Evolutionary conservation across 495 filamentous ascomycete species (phyloP).

Genomic region (Amphirosellinia nigrospora): DNA sequence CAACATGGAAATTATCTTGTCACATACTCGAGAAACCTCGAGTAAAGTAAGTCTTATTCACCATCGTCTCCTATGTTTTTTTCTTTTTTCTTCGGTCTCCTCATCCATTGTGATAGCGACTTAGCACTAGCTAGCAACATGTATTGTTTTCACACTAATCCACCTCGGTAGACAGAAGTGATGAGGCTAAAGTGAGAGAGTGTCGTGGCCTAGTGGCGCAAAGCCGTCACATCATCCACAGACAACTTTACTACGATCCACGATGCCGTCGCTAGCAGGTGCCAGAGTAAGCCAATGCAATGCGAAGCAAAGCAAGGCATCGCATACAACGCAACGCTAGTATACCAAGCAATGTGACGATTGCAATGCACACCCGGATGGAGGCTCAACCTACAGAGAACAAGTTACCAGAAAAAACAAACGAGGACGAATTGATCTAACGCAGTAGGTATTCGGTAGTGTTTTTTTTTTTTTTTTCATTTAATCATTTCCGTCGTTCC

Average conservation of each 20-base stretch:
- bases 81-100: background rate
- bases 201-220: background rate
- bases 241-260: background rate
- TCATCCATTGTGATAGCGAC: background rate
- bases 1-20: background rate
- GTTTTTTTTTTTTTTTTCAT: no score
- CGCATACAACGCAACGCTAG: background rate
- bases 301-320: background rate
- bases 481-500: slow-evolving; percentile 17
- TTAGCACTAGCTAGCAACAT: background rate
- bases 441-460: background rate
- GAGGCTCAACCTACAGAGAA: slow-evolving; percentile 3
- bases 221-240: background rate
- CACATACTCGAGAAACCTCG: background rate
- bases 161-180: background rate
- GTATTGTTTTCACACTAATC: background rate
- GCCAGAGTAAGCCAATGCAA: slow-evolving; percentile 3
- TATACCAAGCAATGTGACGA: background rate
- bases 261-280: background rate
- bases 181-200: background rate
- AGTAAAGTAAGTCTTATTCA: background rate
- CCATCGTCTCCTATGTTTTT: background rate
- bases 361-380: slow-evolving; percentile 1
- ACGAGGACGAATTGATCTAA: background rate
- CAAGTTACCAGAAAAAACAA: background rate